These are phyloP conservation scores for Jaapia argillacea DNA, from an alignment of 768 basidiomycete genomes.

Conservation along the genomic window DNA sequence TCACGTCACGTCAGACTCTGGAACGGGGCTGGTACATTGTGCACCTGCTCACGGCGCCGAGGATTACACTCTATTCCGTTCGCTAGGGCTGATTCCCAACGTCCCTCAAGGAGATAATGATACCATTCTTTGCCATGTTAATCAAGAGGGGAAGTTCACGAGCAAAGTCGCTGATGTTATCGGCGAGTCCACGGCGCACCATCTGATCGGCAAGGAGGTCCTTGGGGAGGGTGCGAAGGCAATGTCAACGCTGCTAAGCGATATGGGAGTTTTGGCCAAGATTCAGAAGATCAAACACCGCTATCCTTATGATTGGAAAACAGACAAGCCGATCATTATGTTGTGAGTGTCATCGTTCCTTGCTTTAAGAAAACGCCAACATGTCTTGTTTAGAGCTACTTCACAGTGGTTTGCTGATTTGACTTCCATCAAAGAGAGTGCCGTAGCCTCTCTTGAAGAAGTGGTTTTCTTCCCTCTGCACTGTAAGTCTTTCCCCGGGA, in stretches of 20 bases:
- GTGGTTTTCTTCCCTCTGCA: slow-evolving; percentile 69
- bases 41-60: slow-evolving; percentile 93
- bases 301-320: slow-evolving; percentile 97
- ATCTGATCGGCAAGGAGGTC: slow-evolving; percentile 61
- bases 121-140: slow-evolving; percentile 70
- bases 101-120: slow-evolving; percentile 16
- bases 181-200: slow-evolving; percentile 31
- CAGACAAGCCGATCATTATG: slow-evolving; percentile 84
- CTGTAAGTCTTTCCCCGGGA: slow-evolving; percentile 36
- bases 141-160: slow-evolving; percentile 65
- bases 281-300: slow-evolving; percentile 70
- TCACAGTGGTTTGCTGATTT: slow-evolving; percentile 98
- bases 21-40: slow-evolving; percentile 92
- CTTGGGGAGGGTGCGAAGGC: slow-evolving; percentile 60
- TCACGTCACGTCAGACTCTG: slow-evolving; percentile 81
- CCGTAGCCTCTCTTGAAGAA: slow-evolving; percentile 53
- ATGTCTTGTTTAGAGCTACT: slow-evolving; percentile 52
- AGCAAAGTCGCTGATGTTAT: slow-evolving; percentile 45
- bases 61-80: slow-evolving; percentile 75
- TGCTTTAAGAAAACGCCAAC: background rate
- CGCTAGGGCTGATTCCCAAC: slow-evolving; percentile 34
- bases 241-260: slow-evolving; percentile 53
- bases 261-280: slow-evolving; percentile 46
- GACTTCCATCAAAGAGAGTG: slow-evolving; percentile 70
- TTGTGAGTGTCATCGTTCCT: slow-evolving; percentile 39